Evolutionary conservation across 1,139 yeast species (phyloP), one percentile per base, ranked within the genome.

Genomic region (Lizanozyma gosingica): DNA sequence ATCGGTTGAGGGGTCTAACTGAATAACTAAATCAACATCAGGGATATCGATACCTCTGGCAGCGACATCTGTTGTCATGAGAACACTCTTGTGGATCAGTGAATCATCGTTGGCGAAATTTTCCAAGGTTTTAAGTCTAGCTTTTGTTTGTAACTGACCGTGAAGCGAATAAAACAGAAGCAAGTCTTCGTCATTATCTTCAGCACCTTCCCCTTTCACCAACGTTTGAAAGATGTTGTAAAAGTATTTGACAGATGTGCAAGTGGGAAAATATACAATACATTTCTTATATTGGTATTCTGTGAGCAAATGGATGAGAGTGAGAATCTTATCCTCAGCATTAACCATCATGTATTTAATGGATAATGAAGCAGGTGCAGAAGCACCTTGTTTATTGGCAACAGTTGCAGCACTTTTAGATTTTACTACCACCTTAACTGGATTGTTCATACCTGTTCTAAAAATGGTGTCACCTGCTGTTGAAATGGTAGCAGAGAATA

Each of bases 1-100:
- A 49, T 86, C 95, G 0, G 90, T 83, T 1, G 97, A 97, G 2
- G 97, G 95, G 47, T 88, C 96, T 34, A 87, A 51, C 56, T 88
- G 97, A 8, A 88, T 65, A 3, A 88, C 96, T 34, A 88, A 62
- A 53, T 90, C 97, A 14, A 88, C 96, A 43, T 87, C 92, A 1
- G 95, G 95, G 29, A 88, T 79, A 64, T 90, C 97, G 29, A 90
- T 77, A 35, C 97, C 97, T 59, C 97, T 71, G 0, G 96, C 95
- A 1, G 97, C 96, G 17, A 83, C 90, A 64, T 83, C 94, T 0
- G 94, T 83, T 3, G 92, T 81, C 63, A 90, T 65, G 17, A 90
- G 60, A 0, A 88, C 76, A n/a, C 80, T 67, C 47, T 78, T 80
- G 3, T 60, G 54, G 17, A 67, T 52, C 32, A 61, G 51, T 1